Conservation (phyloP, 192 early-diverging fungal species). For the Gaertneriomyces sp. region DNA sequence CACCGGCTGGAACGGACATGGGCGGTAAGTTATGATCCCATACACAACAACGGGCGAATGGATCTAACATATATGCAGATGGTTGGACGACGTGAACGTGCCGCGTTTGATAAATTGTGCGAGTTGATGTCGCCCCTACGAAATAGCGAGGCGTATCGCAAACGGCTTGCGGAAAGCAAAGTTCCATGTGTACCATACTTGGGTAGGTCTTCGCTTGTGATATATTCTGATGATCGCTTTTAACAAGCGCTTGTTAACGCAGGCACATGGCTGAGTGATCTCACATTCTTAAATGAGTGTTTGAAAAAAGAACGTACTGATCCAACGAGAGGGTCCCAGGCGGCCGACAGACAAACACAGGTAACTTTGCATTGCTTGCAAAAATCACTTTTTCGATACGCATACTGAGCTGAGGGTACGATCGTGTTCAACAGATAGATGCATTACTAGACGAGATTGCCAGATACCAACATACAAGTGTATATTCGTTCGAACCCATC, state of each 20-base stretch:
- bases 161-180: slow-evolving; percentile 20
- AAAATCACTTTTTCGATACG: background rate
- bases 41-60: no score
- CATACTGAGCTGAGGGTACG: background rate
- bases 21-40: slow-evolving; percentile 26
- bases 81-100: slow-evolving; percentile 35
- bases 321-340: slow-evolving; percentile 22
- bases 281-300: slow-evolving; percentile 42
- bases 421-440: slow-evolving; percentile 21
- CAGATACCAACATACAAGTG: slow-evolving; percentile 21
- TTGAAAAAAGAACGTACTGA: slow-evolving; percentile 40
- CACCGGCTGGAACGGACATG: slow-evolving; percentile 40
- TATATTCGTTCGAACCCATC: slow-evolving; percentile 23
- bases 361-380: background rate
- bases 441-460: slow-evolving; percentile 32
- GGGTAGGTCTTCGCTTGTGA: slow-evolving; percentile 20
- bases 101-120: slow-evolving; percentile 35
- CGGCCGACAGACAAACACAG: slow-evolving; percentile 34
- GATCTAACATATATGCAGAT: slow-evolving; percentile 11
- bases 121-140: slow-evolving; percentile 35
- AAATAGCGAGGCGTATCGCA: slow-evolving; percentile 42
- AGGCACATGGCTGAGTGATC: slow-evolving; percentile 40
- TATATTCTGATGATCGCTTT: background rate
- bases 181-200: slow-evolving; percentile 43
- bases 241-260: slow-evolving; percentile 1